Base-by-base conservation (phyloP, 1,284 basidiomycete species). In the Naganishia cerealis region DNA sequence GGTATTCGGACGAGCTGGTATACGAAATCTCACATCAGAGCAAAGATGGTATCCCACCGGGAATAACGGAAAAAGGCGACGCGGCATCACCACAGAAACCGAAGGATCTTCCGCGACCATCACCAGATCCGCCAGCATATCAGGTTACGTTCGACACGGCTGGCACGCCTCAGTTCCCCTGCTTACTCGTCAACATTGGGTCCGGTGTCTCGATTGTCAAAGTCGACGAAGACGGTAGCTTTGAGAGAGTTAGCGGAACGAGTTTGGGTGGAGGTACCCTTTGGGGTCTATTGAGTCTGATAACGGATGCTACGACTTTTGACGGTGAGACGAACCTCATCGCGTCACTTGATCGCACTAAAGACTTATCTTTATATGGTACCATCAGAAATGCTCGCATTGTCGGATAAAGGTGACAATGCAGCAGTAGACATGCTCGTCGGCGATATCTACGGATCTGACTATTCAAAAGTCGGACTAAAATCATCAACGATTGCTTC, bases 211-310 rank as follows among this genome's bases (percentile, higher is more conserved):
- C 92, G 43, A 92, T 99, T 75, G 94, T 99, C 83, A 94, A 92
- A 81, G 91, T 99, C 4, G 93, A 98, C 76, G 93, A 92, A 74
- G 91, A 94, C 78, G 96, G 96, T 29, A 88, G 85, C 71, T 99
- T 91, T 77, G 96, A 99, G 83, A 90, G 96, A 75, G 91, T 99
- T 55, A 94, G 91, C 72, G 96, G 96, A 33, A 99, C 96, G 53
- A 94, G 92, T 81, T 82, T 99, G 57, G 96, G 96, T 54, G 96
- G 96, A n/a, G 96, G 95, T 43, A 99, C 96, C n/a, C 83, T 99
- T 21, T 99, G 96, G 96, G 96, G 96, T 24, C 80, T 99, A 73
- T 82, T 99, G 66, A 95, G 92, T 76, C 81, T 99, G 69, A 83
- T 99, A 72, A 99, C 96, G 24, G 92, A 93, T 56, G 96, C 96